phyloP scores from a whole-genome alignment of 2,329 filamentous ascomycete genomes.

The Cytospora paraplurivora region DNA sequence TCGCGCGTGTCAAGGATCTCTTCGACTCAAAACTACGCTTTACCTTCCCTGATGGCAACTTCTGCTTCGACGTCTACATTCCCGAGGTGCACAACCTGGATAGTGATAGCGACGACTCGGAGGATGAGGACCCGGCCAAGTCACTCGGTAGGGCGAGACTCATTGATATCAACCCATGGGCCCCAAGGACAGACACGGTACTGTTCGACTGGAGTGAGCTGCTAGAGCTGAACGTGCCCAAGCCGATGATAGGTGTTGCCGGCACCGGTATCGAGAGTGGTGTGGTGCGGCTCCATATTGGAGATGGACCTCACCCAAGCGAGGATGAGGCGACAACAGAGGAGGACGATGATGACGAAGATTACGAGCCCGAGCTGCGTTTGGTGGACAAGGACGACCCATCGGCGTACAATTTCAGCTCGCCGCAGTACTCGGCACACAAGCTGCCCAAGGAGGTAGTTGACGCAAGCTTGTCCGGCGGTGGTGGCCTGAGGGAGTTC shows the following conservation, averaged over 20 bases:
- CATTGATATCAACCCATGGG: conserved; percentile 96
- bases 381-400: conserved; percentile 83
- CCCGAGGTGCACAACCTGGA: conserved; percentile 56
- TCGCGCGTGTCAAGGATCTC: conserved; percentile 71
- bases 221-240: conserved; percentile 67
- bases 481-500: conserved; percentile 80
- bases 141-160: conserved; percentile 76
- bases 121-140: conserved; percentile 48
- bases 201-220: conserved; percentile 91
- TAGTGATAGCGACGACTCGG: conserved; percentile 45
- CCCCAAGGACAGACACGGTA: conserved; percentile 81
- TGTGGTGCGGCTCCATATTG: conserved; percentile 26
- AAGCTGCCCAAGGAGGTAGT: conserved; percentile 95
- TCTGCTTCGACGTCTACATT: conserved; percentile 91
- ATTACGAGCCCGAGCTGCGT: conserved; percentile 75
- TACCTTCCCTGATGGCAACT: conserved; percentile 81
- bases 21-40: conserved; percentile 73
- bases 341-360: conserved; percentile 50
- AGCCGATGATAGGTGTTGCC: conserved; percentile 55
- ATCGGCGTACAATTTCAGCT: conserved; percentile 82
- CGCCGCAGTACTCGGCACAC: conserved; percentile 89
- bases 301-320: conserved; percentile 36
- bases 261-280: conserved; percentile 37
- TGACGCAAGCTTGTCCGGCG: conserved; percentile 65
- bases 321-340: conserved; percentile 39